Percentiles rank a stretch among this genome's conserved stretches.
These are phyloP conservation scores for Hortaea sp. DNA, from an alignment of 2,329 filamentous ascomycete genomes.

Conservation along the genomic window DNA sequence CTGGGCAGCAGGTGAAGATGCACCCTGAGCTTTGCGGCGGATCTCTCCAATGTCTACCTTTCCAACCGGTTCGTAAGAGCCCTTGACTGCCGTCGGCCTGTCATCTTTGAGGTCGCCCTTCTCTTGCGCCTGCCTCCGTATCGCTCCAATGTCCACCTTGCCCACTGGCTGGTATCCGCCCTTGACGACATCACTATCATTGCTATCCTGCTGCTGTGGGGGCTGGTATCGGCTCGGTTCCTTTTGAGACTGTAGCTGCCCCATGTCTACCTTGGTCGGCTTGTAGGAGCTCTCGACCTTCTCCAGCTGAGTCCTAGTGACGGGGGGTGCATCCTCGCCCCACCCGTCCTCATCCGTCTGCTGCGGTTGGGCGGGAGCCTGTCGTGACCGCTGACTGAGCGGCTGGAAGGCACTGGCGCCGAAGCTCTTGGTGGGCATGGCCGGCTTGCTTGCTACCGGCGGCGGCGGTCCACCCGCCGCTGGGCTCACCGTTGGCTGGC, in stretches of 20 bases:
- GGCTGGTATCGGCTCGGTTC: slow-evolving; percentile 54
- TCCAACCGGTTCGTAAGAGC: slow-evolving; percentile 85
- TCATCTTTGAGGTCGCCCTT: slow-evolving; percentile 52
- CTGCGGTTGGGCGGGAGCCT: slow-evolving; percentile 39
- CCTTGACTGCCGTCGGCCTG: slow-evolving; percentile 75
- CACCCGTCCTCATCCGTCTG: slow-evolving; percentile 77
- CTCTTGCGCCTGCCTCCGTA: slow-evolving; percentile 64
- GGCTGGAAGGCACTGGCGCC: slow-evolving; percentile 54
- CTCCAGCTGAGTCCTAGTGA: slow-evolving; percentile 77
- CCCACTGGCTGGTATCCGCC: slow-evolving; percentile 89
- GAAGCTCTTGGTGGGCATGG: slow-evolving; percentile 64
- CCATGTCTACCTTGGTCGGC: slow-evolving; percentile 90
- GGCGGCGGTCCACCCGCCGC: slow-evolving; percentile 49
- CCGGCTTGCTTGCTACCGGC: slow-evolving; percentile 77
- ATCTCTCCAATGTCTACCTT: slow-evolving; percentile 98
- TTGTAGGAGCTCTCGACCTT: slow-evolving; percentile 90
- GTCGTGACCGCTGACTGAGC: slow-evolving; percentile 52
- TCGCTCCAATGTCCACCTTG: slow-evolving; percentile 92
- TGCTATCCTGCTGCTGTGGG: slow-evolving; percentile 36
- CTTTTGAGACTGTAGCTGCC: slow-evolving; percentile 66
- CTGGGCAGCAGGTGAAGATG: slow-evolving; percentile 13
- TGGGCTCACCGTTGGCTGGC: slow-evolving; percentile 27
- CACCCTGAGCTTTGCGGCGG: slow-evolving; percentile 66
- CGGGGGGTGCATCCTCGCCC: slow-evolving; percentile 86
- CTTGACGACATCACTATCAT: slow-evolving; percentile 56